Evolutionary conservation across 1,284 basidiomycete species (phyloP).

Genomic region (Schizophyllum amplum): DNA sequence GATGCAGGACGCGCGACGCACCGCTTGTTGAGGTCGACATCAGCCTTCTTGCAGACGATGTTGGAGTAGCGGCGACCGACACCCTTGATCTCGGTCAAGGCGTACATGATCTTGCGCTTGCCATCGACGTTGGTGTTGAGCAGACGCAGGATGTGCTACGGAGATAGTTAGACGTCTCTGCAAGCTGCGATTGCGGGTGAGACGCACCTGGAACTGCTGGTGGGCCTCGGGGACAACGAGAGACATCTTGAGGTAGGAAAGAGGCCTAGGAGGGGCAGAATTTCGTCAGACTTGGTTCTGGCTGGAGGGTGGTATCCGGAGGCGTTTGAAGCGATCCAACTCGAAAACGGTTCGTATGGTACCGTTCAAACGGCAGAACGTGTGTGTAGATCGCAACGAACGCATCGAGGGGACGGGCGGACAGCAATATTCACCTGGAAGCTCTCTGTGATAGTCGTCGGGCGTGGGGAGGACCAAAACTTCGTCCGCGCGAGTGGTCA

Average conservation of each 20-base stretch:
- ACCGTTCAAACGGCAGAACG: neutral
- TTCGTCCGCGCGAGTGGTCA: neutral
- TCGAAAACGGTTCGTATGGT: neutral
- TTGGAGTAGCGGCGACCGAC: slow-evolving; percentile 98
- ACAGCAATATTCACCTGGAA: neutral
- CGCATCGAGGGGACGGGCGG: neutral
- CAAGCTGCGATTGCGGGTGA: neutral
- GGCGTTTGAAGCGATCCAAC: neutral
- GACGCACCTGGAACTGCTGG: slow-evolving; percentile 82
- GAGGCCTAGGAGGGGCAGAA: too few species aligned
- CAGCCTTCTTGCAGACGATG: slow-evolving; percentile 99
- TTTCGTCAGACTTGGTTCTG: neutral
- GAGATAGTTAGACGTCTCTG: slow-evolving; percentile 6
- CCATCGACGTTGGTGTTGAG: slow-evolving; percentile 99
- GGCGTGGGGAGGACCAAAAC: neutral
- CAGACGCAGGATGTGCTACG: slow-evolving; percentile 93
- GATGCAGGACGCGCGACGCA: slow-evolving; percentile 33
- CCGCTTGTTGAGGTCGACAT: slow-evolving; percentile 99
- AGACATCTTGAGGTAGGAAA: slow-evolving; percentile 50
- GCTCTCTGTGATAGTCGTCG: neutral
- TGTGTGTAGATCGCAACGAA: neutral
- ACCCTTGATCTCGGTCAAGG: slow-evolving; percentile 99
- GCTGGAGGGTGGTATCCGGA: neutral
- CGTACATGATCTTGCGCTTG: slow-evolving; percentile 97
- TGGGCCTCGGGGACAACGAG: slow-evolving; percentile 90